Evolutionary conservation across 2,329 filamentous ascomycete genomes (phyloP).

Genomic region (Cordyceps cicadae): DNA sequence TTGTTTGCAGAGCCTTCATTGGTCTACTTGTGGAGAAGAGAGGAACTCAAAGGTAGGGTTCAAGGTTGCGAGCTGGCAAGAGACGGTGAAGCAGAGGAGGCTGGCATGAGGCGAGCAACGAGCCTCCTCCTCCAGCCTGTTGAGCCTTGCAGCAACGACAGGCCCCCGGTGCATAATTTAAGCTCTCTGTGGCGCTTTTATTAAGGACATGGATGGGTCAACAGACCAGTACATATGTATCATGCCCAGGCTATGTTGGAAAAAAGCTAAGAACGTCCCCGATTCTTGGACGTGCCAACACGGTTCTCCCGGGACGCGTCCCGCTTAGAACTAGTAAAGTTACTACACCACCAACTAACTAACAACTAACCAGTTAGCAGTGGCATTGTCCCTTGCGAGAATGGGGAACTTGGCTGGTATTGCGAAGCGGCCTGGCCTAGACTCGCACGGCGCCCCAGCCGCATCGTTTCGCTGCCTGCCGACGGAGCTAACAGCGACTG

Average conservation of each 20-base stretch:
- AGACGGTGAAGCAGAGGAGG: neutral
- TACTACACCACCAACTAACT: too few species aligned
- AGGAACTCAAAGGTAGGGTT: neutral
- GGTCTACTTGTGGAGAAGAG: neutral
- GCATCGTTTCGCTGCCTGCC: neutral
- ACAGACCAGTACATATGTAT: neutral
- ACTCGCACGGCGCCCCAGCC: neutral
- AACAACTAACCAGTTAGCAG: too few species aligned
- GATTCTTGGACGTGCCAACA: neutral
- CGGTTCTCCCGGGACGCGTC: neutral
- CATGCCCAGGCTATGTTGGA: neutral
- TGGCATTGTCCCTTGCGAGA: neutral
- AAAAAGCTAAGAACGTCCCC: neutral
- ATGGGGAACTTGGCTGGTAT: too few species aligned
- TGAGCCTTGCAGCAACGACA: neutral
- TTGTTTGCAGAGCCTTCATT: neutral
- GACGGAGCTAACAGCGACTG: neutral
- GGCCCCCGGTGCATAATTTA: neutral
- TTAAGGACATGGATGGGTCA: slow-evolving; percentile 3
- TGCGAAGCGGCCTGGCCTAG: neutral
- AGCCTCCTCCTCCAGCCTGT: neutral
- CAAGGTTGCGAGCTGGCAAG: neutral
- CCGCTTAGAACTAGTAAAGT: neutral
- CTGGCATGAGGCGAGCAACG: neutral
- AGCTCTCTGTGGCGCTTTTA: slow-evolving; percentile 3